Conservation (phyloP, 805 yeast species). For the Vanderwaltozyma tropicalis region DNA sequence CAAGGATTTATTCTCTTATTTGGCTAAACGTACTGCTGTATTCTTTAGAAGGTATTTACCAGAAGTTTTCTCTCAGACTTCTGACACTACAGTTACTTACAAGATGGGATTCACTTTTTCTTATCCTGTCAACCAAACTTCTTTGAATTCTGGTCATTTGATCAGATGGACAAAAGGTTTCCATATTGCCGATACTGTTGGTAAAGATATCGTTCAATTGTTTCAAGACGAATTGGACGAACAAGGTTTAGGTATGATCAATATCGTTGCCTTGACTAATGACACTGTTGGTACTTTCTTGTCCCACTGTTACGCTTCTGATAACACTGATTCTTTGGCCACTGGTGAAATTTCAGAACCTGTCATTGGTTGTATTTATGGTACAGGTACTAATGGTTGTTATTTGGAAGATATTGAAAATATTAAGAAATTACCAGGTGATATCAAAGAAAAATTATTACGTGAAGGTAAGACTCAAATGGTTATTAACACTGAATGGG, state of each 20-base stretch:
- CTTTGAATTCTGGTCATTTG: conserved; percentile 65
- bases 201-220: conserved; percentile 65
- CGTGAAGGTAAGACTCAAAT: conserved; percentile 48
- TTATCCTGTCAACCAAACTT: conserved; percentile 84
- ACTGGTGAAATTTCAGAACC: conserved; percentile 59
- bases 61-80: conserved; percentile 28
- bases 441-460: conserved; percentile 28
- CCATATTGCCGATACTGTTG: conserved; percentile 74
- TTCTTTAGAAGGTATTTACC: conserved; percentile 62
- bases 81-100: conserved; percentile 26
- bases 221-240: conserved; percentile 61
- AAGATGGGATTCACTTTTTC: conserved; percentile 90
- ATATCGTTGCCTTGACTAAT: conserved; percentile 81
- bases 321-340: conserved; percentile 36
- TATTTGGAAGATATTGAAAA: conserved; percentile 68
- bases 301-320: conserved; percentile 73
- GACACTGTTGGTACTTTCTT: conserved; percentile 93
- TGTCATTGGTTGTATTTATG: conserved; percentile 81
- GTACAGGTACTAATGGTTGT: conserved; percentile 97
- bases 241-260: conserved; percentile 44
- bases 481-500: conserved; percentile 97
- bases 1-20: conserved; percentile 56
- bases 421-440: conserved; percentile 58
- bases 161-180: conserved; percentile 97
- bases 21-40: conserved; percentile 57